Conservation (phyloP, 371 early-diverging fungal genomes). For the Massospora cicadina region DNA sequence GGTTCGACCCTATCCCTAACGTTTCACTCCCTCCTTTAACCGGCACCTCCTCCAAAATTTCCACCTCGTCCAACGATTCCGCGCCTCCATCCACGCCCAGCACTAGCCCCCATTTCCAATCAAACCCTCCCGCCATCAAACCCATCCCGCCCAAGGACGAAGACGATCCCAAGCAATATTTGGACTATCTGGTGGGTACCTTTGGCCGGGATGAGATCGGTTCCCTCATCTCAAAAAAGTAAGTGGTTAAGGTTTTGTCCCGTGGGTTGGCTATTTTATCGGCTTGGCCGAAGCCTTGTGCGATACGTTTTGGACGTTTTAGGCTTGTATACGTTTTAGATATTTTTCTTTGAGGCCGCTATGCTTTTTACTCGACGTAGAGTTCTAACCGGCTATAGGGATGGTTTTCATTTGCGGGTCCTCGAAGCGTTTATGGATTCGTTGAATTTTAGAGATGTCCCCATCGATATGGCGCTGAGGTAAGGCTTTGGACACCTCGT, state of each 20-base stretch:
- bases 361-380: too few species aligned
- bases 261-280: neutral
- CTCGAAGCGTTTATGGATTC: conserved; percentile 21
- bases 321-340: too few species aligned
- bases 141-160: neutral
- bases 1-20: neutral
- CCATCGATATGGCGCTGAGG: conserved; percentile 54
- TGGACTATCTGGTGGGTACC: conserved; percentile 5
- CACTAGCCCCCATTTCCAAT: neutral
- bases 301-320: too few species aligned
- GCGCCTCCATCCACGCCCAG: neutral
- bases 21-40: neutral
- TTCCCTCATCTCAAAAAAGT: conserved; percentile 9
- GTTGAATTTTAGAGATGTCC: conserved; percentile 45
- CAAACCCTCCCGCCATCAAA: neutral
- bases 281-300: too few species aligned
- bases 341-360: too few species aligned
- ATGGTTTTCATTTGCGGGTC: conserved; percentile 8
- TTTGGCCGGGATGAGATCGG: conserved; percentile 3
- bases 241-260: neutral
- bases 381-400: conserved; percentile 5
- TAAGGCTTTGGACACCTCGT: too few species aligned
- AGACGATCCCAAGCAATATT: conserved; percentile 8
- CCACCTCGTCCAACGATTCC: neutral
- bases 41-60: neutral